A percentile compares a stretch with the other conserved stretches of the same genome.
Evolutionary conservation across 2,329 filamentous ascomycete genomes (phyloP).

Genomic region (Sordariomycetes sp.): DNA sequence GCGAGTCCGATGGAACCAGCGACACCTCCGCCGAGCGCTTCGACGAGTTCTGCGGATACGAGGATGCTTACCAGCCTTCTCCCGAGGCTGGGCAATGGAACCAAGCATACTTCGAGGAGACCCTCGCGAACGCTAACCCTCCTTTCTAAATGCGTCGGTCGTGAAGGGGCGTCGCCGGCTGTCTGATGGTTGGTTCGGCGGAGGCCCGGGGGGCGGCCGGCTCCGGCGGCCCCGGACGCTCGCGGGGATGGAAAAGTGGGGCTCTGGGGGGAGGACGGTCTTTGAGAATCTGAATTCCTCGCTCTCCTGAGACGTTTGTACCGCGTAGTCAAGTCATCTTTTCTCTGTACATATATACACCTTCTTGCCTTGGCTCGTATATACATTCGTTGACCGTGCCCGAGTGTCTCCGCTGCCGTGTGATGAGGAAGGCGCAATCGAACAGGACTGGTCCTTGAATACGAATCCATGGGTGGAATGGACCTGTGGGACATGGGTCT

Average conservation of each 20-base stretch:
- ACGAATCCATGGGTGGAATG: no score
- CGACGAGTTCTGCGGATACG: slow-evolving; percentile 26
- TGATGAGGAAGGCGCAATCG: no score
- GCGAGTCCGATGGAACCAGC: slow-evolving; percentile 34
- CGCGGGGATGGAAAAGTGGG: not conserved
- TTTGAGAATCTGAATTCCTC: not conserved
- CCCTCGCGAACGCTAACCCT: slow-evolving; percentile 11
- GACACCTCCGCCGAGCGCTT: slow-evolving; percentile 21
- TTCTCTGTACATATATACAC: not conserved
- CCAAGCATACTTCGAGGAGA: slow-evolving; percentile 14
- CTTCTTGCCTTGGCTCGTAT: not conserved
- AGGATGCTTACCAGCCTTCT: slow-evolving; percentile 33
- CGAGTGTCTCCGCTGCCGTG: no score
- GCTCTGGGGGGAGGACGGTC: not conserved
- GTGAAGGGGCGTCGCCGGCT: no score
- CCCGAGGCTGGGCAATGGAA: slow-evolving; percentile 40
- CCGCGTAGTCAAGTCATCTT: not conserved
- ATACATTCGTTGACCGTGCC: not conserved
- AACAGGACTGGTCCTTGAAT: no score
- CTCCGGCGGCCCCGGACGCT: not conserved
- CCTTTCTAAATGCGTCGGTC: slow-evolving; percentile 1
- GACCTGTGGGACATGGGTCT: no score
- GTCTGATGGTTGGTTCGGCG: not conserved
- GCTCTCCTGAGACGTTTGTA: not conserved
- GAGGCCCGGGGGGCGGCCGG: not conserved